phyloP scores from a whole-genome alignment of 2,329 filamentous ascomycete species.

The Magnaporthales sp. region DNA sequence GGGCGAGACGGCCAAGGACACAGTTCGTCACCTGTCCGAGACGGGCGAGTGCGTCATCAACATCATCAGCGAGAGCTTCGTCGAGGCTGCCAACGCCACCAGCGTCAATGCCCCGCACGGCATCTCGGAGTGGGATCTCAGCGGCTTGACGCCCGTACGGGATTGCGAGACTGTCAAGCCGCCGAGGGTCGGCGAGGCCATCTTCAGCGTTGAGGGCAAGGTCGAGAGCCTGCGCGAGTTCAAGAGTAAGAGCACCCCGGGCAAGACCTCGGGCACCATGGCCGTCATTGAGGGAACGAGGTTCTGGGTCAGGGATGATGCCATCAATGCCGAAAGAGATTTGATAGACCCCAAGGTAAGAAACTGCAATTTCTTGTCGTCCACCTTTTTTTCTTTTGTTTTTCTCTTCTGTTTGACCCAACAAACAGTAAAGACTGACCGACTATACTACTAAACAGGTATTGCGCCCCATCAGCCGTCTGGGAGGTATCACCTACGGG shows the following conservation, averaged over 20 bases:
- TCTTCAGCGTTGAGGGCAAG: conserved; percentile 76
- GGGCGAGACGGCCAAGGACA: conserved; percentile 59
- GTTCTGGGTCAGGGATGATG: conserved; percentile 88
- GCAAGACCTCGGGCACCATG: conserved; percentile 66
- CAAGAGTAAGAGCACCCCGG: conserved; percentile 60
- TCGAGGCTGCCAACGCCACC: conserved; percentile 83
- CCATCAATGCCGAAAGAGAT: conserved; percentile 68
- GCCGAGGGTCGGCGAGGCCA: conserved; percentile 68
- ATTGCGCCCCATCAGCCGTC: conserved; percentile 63
- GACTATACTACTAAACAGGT: conserved; percentile 31
- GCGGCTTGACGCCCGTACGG: conserved; percentile 60
- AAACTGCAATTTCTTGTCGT: conserved; percentile 8
- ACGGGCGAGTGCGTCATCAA: conserved; percentile 74
- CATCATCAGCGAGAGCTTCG: conserved; percentile 74
- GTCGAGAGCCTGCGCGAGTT: conserved; percentile 70
- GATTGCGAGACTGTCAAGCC: conserved; percentile 53
- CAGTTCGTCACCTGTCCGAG: conserved; percentile 63
- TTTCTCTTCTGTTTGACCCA: background rate
- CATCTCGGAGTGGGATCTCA: conserved; percentile 69
- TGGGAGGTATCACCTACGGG: conserved; percentile 83
- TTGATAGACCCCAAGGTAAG: conserved; percentile 62
- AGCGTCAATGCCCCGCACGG: conserved; percentile 72
- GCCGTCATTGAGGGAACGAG: conserved; percentile 73
- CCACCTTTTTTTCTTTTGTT: background rate
- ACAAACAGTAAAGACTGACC: background rate